A percentile compares a stretch with the other conserved stretches of the same genome.
Conservation (phyloP, 2,329 filamentous ascomycete species). For the Nigrograna mackinnonii region DNA sequence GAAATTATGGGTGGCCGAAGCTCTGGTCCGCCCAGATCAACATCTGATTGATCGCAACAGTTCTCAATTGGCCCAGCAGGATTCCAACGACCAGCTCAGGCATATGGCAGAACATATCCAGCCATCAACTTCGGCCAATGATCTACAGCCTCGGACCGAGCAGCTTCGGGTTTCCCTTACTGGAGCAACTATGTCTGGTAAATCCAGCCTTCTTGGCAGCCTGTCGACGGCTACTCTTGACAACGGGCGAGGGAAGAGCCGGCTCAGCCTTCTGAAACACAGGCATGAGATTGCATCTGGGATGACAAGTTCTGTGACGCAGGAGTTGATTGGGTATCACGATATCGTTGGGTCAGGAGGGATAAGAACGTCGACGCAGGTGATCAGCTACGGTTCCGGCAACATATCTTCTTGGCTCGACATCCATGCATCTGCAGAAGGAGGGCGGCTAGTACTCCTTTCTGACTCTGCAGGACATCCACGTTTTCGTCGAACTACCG, state of each 20-base stretch:
- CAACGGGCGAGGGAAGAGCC: slow-evolving; percentile 88
- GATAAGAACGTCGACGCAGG: slow-evolving; percentile 30
- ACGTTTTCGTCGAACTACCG: slow-evolving; percentile 83
- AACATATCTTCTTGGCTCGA: slow-evolving; percentile 94
- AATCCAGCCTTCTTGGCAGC: slow-evolving; percentile 87
- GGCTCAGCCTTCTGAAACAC: slow-evolving; percentile 86
- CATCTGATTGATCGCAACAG: slow-evolving; percentile 21
- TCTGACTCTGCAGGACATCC: slow-evolving; percentile 92
- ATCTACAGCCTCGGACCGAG: slow-evolving; percentile 38
- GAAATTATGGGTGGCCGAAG: slow-evolving; percentile 86
- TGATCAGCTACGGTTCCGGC: slow-evolving; percentile 83
- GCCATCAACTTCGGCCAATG: background rate
- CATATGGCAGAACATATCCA: background rate
- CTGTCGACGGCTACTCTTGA: slow-evolving; percentile 86
- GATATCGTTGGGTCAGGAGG: slow-evolving; percentile 25
- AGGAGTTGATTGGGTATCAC: slow-evolving; percentile 86
- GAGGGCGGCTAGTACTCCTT: slow-evolving; percentile 80
- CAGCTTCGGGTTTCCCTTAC: slow-evolving; percentile 87
- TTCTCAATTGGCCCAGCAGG: slow-evolving; percentile 11
- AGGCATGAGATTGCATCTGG: slow-evolving; percentile 91
- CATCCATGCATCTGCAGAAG: slow-evolving; percentile 78
- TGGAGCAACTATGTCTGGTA: slow-evolving; percentile 87
- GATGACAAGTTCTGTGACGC: slow-evolving; percentile 90
- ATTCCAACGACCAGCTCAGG: slow-evolving; percentile 2
- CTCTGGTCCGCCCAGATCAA: slow-evolving; percentile 72